A percentile compares a stretch with the other conserved stretches of the same genome.
Conservation (phyloP, 495 filamentous ascomycete species). For the Usnea hakonensis region DNA sequence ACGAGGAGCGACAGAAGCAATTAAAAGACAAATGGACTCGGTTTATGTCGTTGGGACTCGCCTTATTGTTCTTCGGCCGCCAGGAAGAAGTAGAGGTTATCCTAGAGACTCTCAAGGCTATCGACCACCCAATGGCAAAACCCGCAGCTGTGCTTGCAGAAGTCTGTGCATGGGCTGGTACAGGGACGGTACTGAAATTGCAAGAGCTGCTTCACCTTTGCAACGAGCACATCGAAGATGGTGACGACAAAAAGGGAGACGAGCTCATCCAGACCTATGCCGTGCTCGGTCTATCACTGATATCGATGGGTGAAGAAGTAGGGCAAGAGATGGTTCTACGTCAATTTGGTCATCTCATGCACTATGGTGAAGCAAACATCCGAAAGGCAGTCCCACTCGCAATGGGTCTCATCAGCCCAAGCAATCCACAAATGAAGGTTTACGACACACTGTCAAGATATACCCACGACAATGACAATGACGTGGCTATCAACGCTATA, state of each 20-base stretch:
- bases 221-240: conserved; percentile 92
- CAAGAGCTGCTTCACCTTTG: conserved; percentile 95
- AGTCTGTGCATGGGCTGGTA: conserved; percentile 96
- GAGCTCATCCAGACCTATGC: conserved; percentile 94
- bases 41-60: conserved; percentile 90
- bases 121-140: conserved; percentile 91
- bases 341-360: conserved; percentile 97
- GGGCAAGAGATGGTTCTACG: conserved; percentile 98
- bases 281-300: conserved; percentile 84
- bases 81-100: conserved; percentile 98
- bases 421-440: conserved; percentile 99
- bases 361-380: conserved; percentile 97
- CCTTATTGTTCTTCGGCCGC: conserved; percentile 87
- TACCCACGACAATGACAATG: conserved; percentile 97
- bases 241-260: conserved; percentile 84
- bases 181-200: conserved; percentile 90
- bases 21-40: conserved; percentile 96
- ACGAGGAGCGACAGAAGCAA: conserved; percentile 77
- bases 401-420: conserved; percentile 92
- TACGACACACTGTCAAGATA: conserved; percentile 98
- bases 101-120: conserved; percentile 86
- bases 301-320: conserved; percentile 97
- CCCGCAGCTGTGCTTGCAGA: conserved; percentile 84
- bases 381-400: conserved; percentile 93
- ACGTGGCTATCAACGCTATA: conserved; percentile 96